phyloP scores from a whole-genome alignment of 768 basidiomycete species.

The Boletus reticulatus region DNA sequence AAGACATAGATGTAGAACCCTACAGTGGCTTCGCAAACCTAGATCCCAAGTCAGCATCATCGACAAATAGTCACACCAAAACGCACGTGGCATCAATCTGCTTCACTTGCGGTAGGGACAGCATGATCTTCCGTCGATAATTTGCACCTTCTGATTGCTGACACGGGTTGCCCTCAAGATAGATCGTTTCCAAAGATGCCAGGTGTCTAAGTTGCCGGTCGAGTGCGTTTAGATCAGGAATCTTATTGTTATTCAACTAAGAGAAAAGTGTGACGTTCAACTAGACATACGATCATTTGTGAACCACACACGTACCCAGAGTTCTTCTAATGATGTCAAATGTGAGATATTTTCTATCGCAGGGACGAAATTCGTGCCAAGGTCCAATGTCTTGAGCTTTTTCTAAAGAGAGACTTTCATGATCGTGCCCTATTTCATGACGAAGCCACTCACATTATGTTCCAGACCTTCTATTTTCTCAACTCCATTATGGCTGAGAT shows the following conservation, averaged over 20 bases:
- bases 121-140: slow-evolving; percentile 87
- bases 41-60: slow-evolving; percentile 1
- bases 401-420: slow-evolving; percentile 27
- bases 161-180: slow-evolving; percentile 94
- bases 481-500: slow-evolving; percentile 93
- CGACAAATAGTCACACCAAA: background rate
- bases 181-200: slow-evolving; percentile 75
- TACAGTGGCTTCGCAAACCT: slow-evolving; percentile 68
- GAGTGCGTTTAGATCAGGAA: slow-evolving; percentile 65
- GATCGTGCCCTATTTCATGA: background rate
- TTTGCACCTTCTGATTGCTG: slow-evolving; percentile 72
- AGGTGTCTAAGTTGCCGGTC: slow-evolving; percentile 64
- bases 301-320: slow-evolving; percentile 67
- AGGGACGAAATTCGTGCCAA: slow-evolving; percentile 82
- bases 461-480: slow-evolving; percentile 81
- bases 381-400: slow-evolving; percentile 82
- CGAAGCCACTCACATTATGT: slow-evolving; percentile 58
- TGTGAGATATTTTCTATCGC: slow-evolving; percentile 82
- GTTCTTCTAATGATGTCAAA: slow-evolving; percentile 75
- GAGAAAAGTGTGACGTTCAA: slow-evolving; percentile 1
- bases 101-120: slow-evolving; percentile 82
- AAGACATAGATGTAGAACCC: slow-evolving; percentile 59
- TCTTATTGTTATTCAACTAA: slow-evolving; percentile 86
- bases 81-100: slow-evolving; percentile 97
- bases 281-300: background rate